Percentiles rank a stretch among this genome's conserved stretches.
Evolutionary conservation across 495 filamentous ascomycete genomes (phyloP).

Genomic region (Clohesyomyces aquaticus): DNA sequence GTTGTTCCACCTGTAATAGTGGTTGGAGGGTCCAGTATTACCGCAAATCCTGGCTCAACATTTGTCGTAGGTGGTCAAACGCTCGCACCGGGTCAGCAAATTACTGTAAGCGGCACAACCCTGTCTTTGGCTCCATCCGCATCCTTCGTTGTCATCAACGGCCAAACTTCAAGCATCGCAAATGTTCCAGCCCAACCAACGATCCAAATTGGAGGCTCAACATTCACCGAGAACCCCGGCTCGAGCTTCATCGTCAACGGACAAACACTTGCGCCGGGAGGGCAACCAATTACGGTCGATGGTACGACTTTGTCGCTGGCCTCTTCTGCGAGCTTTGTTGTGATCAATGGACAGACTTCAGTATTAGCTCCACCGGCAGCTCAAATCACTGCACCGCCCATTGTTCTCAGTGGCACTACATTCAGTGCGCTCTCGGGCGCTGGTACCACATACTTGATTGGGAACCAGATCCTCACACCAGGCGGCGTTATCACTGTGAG

Average conservation of each 20-base stretch:
- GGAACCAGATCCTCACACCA: constrained; percentile 42
- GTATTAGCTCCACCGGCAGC: constrained; percentile 9
- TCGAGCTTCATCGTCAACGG: constrained; percentile 22
- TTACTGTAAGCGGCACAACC: constrained; percentile 31
- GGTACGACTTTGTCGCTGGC: constrained; percentile 34
- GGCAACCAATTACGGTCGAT: constrained; percentile 35
- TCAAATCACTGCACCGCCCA: constrained; percentile 38
- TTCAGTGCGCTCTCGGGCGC: constrained; percentile 42
- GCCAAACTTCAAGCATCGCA: constrained; percentile 18
- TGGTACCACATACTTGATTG: constrained; percentile 44
- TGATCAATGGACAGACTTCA: constrained; percentile 36
- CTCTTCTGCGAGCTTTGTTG: constrained; percentile 30
- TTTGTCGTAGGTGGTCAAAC: constrained; percentile 38
- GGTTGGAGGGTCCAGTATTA: constrained; percentile 19
- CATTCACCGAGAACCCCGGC: constrained; percentile 18
- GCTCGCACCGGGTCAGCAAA: constrained; percentile 28
- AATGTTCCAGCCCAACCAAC: too few relatives aligned
- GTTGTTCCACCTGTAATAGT: constrained; percentile 21
- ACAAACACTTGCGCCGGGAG: constrained; percentile 37
- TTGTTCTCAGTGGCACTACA: constrained; percentile 42
- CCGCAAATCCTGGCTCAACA: constrained; percentile 18
- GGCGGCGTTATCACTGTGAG: constrained; percentile 44
- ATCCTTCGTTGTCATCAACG: constrained; percentile 30
- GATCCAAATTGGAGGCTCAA: constrained; percentile 23
- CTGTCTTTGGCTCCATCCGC: constrained; percentile 35